phyloP scores from a whole-genome alignment of 345 rosid species.

The Eucalyptus erythrocorys region DNA sequence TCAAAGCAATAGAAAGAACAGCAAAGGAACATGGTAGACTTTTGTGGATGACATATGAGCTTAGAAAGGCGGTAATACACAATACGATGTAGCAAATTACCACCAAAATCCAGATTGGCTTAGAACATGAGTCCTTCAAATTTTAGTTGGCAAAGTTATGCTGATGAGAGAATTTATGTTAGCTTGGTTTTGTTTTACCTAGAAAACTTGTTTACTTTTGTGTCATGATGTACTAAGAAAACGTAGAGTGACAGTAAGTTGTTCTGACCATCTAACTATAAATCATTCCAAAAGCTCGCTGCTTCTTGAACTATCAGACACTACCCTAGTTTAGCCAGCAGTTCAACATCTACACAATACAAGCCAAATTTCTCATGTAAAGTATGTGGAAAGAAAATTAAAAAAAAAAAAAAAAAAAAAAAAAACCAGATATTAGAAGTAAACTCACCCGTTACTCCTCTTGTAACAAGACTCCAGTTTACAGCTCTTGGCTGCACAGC shows the following conservation, averaged over 20 bases:
- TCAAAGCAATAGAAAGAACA: background rate
- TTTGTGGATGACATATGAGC: background rate
- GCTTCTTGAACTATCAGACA: background rate
- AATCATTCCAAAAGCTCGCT: background rate
- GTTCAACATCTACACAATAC: background rate
- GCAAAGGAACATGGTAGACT: background rate
- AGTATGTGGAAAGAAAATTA: background rate
- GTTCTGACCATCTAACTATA: background rate
- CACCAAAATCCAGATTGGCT: background rate
- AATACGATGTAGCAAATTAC: background rate
- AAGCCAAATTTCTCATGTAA: background rate
- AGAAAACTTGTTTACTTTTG: background rate
- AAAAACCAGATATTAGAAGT: background rate
- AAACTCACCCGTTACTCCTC: constrained; percentile 60
- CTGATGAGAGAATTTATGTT: background rate
- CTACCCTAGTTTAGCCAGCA: background rate
- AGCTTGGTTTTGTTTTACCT: background rate
- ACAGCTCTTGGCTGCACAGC: constrained; percentile 88
- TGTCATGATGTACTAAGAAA: background rate
- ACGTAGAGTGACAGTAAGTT: background rate
- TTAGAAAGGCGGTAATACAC: background rate
- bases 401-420: background rate
- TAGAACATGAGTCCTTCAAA: background rate
- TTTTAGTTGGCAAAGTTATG: background rate
- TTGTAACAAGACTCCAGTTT: constrained; percentile 92